Conservation (phyloP, 2,329 filamentous ascomycete species). For the Monosporascus sp. region DNA sequence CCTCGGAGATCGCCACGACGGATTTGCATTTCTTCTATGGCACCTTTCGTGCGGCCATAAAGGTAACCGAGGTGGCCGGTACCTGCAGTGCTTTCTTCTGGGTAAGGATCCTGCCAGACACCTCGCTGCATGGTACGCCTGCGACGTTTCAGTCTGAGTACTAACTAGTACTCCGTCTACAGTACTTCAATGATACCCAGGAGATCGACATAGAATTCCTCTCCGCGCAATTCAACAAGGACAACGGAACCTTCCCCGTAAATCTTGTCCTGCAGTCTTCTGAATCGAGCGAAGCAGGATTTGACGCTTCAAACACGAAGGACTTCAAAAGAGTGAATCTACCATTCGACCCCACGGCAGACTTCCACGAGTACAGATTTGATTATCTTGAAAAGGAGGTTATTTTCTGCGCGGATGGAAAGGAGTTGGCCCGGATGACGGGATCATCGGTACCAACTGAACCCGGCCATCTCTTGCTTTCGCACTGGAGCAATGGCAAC, state of each 20-base stretch:
- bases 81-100: slow-evolving; percentile 80
- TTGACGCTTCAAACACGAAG: slow-evolving; percentile 54
- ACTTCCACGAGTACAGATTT: slow-evolving; percentile 74
- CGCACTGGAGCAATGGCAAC: slow-evolving; percentile 77
- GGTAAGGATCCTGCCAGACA: slow-evolving; percentile 39
- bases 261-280: slow-evolving; percentile 73
- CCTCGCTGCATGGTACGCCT: neutral
- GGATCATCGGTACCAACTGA: slow-evolving; percentile 52
- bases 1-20: slow-evolving; percentile 58
- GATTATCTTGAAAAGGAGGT: slow-evolving; percentile 62
- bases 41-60: slow-evolving; percentile 63
- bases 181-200: slow-evolving; percentile 75
- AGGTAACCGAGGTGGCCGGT: slow-evolving; percentile 52
- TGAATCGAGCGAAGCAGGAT: slow-evolving; percentile 51
- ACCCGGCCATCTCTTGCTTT: slow-evolving; percentile 63
- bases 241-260: slow-evolving; percentile 49
- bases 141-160: neutral
- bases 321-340: slow-evolving; percentile 54
- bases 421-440: slow-evolving; percentile 49
- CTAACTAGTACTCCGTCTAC: neutral
- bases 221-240: slow-evolving; percentile 54
- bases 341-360: slow-evolving; percentile 58
- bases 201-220: slow-evolving; percentile 81
- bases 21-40: slow-evolving; percentile 63
- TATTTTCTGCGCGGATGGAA: slow-evolving; percentile 63